These are phyloP conservation scores for Aspergillus unguis DNA, from an alignment of 2,329 filamentous ascomycete species.

Conservation along the genomic window DNA sequence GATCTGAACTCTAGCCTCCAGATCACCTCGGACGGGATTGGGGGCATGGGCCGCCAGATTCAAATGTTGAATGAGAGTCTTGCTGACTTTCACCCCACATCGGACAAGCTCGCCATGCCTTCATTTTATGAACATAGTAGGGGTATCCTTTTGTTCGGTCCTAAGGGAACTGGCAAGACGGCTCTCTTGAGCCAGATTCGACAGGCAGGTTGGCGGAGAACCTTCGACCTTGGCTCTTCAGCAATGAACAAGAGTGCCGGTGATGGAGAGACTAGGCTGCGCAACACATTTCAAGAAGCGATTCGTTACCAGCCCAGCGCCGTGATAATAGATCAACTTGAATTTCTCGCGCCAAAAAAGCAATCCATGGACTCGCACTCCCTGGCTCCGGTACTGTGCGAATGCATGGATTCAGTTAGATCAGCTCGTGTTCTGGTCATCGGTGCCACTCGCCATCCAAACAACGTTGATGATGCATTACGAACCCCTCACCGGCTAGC, in stretches of 20 bases:
- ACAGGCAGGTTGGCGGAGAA: constrained; percentile 65
- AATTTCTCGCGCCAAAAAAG: constrained; percentile 63
- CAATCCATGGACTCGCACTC: constrained; percentile 45
- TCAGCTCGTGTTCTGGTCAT: constrained; percentile 65
- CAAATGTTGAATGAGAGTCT: constrained; percentile 66
- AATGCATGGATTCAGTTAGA: constrained; percentile 36
- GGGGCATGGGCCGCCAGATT: constrained; percentile 65
- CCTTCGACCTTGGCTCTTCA: constrained; percentile 50
- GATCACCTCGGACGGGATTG: constrained; percentile 53
- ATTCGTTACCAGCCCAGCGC: constrained; percentile 68
- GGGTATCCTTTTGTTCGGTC: constrained; percentile 73
- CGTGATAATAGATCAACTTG: constrained; percentile 74
- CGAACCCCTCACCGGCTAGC: constrained; percentile 63
- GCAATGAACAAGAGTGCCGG: constrained; percentile 35
- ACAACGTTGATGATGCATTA: constrained; percentile 68
- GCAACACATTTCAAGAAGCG: constrained; percentile 68
- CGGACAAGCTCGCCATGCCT: constrained; percentile 35
- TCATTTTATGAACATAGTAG: constrained; percentile 46
- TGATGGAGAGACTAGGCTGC: constrained; percentile 54
- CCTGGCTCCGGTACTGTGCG: constrained; percentile 41
- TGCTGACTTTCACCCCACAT: constrained; percentile 48
- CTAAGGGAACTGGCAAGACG: constrained; percentile 80
- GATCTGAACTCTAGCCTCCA: constrained; percentile 17
- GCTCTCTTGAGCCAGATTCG: constrained; percentile 67
- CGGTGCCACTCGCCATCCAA: constrained; percentile 69